Evolutionary conservation across 495 filamentous ascomycete genomes (phyloP).

Genomic region (Neurospora sp.): DNA sequence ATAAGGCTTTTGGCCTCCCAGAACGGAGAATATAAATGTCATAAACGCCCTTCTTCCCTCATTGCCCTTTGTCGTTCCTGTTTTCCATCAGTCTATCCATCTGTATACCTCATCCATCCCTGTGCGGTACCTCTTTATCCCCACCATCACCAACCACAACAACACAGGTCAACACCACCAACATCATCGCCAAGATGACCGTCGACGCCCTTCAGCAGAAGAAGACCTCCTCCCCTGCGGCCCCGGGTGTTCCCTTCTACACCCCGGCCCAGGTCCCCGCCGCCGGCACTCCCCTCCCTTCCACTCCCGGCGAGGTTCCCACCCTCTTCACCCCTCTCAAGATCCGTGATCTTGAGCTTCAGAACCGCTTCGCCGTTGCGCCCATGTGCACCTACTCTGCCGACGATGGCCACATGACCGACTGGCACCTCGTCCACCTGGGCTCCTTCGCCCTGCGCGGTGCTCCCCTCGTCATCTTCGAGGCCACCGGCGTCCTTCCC

Average conservation of each 20-base stretch:
- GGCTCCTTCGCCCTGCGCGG: conserved; percentile 56
- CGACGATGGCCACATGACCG: conserved; percentile 56
- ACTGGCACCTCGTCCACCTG: conserved; percentile 58
- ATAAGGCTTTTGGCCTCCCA: background rate
- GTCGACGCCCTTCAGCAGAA: background rate
- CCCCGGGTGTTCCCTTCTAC: conserved; percentile 41
- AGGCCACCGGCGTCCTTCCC: conserved; percentile 56
- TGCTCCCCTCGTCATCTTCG: conserved; percentile 53
- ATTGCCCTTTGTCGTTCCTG: background rate
- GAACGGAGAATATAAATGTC: background rate
- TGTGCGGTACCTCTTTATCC: conserved; percentile 6
- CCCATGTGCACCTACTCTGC: conserved; percentile 67
- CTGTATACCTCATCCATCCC: background rate
- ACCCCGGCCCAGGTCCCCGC: conserved; percentile 48
- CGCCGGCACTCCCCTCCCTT: conserved; percentile 40
- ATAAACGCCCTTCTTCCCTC: background rate
- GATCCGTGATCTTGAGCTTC: conserved; percentile 57
- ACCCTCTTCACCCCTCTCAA: conserved; percentile 56
- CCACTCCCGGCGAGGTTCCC: conserved; percentile 34
- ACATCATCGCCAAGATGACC: background rate
- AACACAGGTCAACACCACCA: background rate
- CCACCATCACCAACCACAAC: conserved; percentile 5
- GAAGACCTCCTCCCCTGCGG: conserved; percentile 19
- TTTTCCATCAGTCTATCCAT: background rate
- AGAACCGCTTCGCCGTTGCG: conserved; percentile 55